Conservation (phyloP, 2,329 filamentous ascomycete genomes). For the Cadophora luteo-olivacea region DNA sequence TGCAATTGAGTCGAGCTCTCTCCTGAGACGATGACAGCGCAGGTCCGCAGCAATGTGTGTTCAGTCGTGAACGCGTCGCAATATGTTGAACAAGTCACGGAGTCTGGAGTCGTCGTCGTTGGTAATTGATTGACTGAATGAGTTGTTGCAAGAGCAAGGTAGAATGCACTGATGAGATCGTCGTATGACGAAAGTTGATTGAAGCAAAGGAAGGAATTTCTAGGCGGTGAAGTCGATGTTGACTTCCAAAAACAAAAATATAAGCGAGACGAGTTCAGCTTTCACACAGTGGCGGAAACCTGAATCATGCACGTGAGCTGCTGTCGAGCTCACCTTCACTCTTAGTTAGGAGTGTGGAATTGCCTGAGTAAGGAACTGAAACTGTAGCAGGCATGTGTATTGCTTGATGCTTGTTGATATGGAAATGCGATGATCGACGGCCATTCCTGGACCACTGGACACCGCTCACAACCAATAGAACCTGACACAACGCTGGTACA, state of each 20-base stretch:
- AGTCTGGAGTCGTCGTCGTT: background rate
- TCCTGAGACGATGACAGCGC: background rate
- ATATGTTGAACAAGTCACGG: background rate
- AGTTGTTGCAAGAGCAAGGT: background rate
- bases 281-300: background rate
- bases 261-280: constrained; percentile 6
- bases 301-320: background rate
- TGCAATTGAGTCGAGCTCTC: background rate
- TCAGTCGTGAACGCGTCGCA: background rate
- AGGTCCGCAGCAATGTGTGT: background rate
- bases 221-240: background rate
- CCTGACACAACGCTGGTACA: too few relatives aligned
- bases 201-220: background rate
- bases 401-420: too few relatives aligned
- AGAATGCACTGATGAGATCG: background rate
- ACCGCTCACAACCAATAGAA: too few relatives aligned
- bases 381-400: too few relatives aligned
- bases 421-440: too few relatives aligned
- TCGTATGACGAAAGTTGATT: background rate
- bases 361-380: too few relatives aligned
- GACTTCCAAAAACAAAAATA: background rate
- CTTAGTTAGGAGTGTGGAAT: too few relatives aligned
- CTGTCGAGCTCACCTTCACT: too few relatives aligned
- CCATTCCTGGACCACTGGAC: too few relatives aligned
- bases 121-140: too few relatives aligned